phyloP scores from a whole-genome alignment of 495 filamentous ascomycete species.

The Penicillium atrosanguineum region DNA sequence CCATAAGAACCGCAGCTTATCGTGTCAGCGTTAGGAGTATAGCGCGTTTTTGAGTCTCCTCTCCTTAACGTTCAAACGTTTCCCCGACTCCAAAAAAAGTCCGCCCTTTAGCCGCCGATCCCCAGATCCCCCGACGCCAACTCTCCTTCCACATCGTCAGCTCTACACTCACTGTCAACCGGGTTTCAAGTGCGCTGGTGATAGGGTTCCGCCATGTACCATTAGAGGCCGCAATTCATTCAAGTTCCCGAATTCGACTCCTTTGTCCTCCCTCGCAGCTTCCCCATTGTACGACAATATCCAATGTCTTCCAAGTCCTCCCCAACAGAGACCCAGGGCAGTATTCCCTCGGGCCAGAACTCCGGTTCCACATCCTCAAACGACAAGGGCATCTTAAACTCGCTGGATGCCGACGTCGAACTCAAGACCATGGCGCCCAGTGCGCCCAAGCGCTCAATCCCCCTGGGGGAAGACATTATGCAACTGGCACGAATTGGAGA shows the following conservation, averaged over 20 bases:
- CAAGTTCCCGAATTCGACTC: conserved; percentile 10
- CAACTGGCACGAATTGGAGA: conserved; percentile 89
- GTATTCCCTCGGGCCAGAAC: conserved; percentile 22
- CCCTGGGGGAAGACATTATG: conserved; percentile 85
- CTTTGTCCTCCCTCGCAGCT: conserved; percentile 4
- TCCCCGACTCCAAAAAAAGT: conserved; percentile 16
- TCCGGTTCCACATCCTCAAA: conserved; percentile 36
- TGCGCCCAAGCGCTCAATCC: conserved; percentile 43
- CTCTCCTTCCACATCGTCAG: not conserved
- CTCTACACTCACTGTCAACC: not conserved
- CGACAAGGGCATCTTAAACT: conserved; percentile 55
- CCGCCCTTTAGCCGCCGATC: conserved; percentile 8
- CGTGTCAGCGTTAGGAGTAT: not conserved
- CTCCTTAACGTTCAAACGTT: conserved; percentile 1
- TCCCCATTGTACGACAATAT: conserved; percentile 2
- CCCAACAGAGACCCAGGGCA: conserved; percentile 25
- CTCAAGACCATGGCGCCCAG: conserved; percentile 60
- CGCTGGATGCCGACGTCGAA: conserved; percentile 67
- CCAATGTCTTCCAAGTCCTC: conserved; percentile 30
- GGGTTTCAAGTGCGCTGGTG: not conserved
- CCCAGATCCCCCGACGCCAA: not conserved
- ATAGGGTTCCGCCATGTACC: conserved; percentile 13
- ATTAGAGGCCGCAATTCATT: conserved; percentile 5
- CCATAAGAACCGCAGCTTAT: not conserved
- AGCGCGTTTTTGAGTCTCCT: not conserved